Conservation (phyloP, 768 basidiomycete species). For the Trametes villosa region DNA sequence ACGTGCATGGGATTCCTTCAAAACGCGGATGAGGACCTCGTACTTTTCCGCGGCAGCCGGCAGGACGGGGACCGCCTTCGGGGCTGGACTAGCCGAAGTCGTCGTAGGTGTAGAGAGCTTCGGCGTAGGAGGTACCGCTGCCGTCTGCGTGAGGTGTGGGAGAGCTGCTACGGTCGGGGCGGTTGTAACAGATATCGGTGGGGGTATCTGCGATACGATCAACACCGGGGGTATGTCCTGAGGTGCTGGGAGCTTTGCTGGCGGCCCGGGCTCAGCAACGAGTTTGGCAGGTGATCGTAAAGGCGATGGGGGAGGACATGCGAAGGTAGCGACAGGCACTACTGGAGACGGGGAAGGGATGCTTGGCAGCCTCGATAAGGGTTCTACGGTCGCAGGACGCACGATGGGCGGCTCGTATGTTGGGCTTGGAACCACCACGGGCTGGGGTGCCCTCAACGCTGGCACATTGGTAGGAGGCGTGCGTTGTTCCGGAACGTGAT, state of each 20-base stretch:
- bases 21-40: not conserved
- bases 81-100: too few relatives aligned
- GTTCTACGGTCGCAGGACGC: not conserved
- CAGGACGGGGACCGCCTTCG: too few relatives aligned
- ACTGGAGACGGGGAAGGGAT: not conserved
- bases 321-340: not conserved
- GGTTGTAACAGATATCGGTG: not conserved
- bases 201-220: not conserved
- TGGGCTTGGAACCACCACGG: too few relatives aligned
- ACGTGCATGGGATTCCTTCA: not conserved
- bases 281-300: not conserved
- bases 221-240: not conserved
- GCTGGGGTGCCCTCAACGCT: too few relatives aligned
- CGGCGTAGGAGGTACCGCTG: too few relatives aligned
- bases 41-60: not conserved
- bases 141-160: not conserved
- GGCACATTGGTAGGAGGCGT: too few relatives aligned
- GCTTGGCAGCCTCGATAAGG: not conserved
- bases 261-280: not conserved
- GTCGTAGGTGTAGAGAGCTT: too few relatives aligned
- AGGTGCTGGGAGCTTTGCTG: not conserved
- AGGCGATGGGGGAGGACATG: not conserved
- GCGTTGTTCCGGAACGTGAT: too few relatives aligned
- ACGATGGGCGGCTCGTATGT: too few relatives aligned
- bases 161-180: not conserved